Percentiles rank a stretch among this genome's conserved stretches.
Evolutionary conservation across 2,329 filamentous ascomycete species (phyloP).

Genomic region (Aspergillus vadensis): DNA sequence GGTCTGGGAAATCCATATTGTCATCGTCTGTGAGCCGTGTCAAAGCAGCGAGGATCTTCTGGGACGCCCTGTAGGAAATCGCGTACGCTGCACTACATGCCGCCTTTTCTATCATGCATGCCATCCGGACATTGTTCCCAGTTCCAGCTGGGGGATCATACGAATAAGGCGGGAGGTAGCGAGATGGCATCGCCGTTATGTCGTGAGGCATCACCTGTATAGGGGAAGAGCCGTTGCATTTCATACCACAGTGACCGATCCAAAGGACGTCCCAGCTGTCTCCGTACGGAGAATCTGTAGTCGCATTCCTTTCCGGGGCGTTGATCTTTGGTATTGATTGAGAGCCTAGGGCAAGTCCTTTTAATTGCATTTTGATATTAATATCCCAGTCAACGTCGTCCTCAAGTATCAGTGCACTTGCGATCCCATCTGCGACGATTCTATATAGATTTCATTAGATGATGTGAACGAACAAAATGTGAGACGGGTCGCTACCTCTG

Average conservation of each 20-base stretch:
- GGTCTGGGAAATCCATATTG: background rate
- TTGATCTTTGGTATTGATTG: background rate
- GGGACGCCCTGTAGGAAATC: background rate
- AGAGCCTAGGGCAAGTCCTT: background rate
- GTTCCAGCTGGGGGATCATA: background rate
- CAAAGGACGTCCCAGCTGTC: constrained; percentile 1
- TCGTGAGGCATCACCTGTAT: background rate
- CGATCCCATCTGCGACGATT: background rate
- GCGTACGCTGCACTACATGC: background rate
- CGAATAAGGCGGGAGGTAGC: background rate
- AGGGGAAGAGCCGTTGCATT: background rate
- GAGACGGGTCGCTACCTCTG: background rate
- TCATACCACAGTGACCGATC: background rate
- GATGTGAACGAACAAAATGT: background rate
- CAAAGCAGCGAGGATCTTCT: background rate
- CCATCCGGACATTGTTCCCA: background rate
- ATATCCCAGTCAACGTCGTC: background rate
- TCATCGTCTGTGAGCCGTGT: background rate
- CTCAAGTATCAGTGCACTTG: background rate
- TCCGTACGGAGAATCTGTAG: background rate
- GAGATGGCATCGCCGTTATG: background rate
- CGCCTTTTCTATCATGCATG: background rate
- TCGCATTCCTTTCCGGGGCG: background rate
- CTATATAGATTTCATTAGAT: background rate
- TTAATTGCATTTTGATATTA: background rate